phyloP scores from a whole-genome alignment of 768 basidiomycete genomes.

The Pisolithus albus region DNA sequence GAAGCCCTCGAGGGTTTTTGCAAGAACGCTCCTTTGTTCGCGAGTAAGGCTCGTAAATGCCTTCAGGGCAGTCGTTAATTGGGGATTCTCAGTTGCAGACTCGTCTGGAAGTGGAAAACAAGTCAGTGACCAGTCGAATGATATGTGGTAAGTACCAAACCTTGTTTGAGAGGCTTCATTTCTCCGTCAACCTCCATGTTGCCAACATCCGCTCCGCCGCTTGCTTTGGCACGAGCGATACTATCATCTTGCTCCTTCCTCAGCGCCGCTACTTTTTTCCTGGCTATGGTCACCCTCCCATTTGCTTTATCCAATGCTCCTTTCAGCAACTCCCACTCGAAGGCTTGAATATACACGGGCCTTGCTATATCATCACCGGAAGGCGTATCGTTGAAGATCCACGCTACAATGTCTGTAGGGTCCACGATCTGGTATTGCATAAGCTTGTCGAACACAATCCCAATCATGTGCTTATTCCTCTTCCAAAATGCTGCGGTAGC shows the following conservation, averaged over 20 bases:
- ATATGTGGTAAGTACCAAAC: conserved; percentile 1
- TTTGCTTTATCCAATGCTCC: conserved; percentile 86
- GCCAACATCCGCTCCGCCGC: conserved; percentile 42
- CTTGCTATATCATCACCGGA: conserved; percentile 27
- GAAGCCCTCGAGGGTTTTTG: conserved; percentile 72
- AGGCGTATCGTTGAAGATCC: conserved; percentile 65
- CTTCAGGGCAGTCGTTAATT: conserved; percentile 64
- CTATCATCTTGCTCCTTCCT: conserved; percentile 88
- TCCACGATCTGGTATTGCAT: conserved; percentile 99
- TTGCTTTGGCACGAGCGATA: conserved; percentile 67
- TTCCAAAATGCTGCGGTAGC: conserved; percentile 78
- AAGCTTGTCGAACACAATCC: conserved; percentile 93
- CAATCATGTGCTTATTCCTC: conserved; percentile 76
- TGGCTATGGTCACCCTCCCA: conserved; percentile 75
- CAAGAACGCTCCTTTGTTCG: conserved; percentile 70
- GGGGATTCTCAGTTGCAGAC: conserved; percentile 52
- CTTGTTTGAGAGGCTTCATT: conserved; percentile 48
- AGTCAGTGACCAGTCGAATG: conserved; percentile 1
- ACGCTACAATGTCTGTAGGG: conserved; percentile 82
- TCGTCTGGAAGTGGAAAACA: conserved; percentile 29
- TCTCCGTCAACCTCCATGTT: conserved; percentile 69
- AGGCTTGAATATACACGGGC: conserved; percentile 40
- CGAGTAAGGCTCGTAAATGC: conserved; percentile 66
- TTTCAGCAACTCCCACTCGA: conserved; percentile 83
- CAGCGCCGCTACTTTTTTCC: conserved; percentile 63